Evolutionary conservation across 2,329 filamentous ascomycete genomes (phyloP), one percentile per base, ranked within the genome.

Genomic region (Paraphaeosphaeria minitans): DNA sequence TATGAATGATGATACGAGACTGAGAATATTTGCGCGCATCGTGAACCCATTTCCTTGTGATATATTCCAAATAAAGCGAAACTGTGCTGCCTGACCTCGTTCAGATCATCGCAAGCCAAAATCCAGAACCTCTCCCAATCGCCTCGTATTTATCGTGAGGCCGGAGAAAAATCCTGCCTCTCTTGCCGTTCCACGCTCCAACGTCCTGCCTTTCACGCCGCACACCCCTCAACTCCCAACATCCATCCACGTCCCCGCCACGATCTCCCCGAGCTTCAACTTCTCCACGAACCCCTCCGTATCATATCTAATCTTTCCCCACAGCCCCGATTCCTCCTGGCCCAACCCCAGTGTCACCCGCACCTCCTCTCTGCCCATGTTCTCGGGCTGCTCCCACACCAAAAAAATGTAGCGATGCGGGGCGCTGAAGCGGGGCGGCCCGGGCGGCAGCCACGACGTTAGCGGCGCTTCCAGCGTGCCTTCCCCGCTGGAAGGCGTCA

Each of bases 371-470:
- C 41, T 29, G 19, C 41, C 19, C 29, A 47, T 46, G 29, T 47
- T 47, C 27, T 43, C 52, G 2, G 52, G 52, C 42, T 46, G 41
- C 42, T 54, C 52, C 52, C 52, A 54, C 29, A 54, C 43, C 19
- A 54, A 19, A 54, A 54, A 54, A 41, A 54, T 29, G 24, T 54
- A 54, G 12, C 52, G 52, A 54, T 54, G 52, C 42, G 41, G 41
- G 5, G 52, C 52, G 33, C 52, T 54, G 21, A 45, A 21, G 13
- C 22, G 16, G 2, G 35, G 27, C 42, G 52, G 41, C 39, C 39
- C 27, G 2, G 52, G 52, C 42, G 52, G 22, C 3, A 29, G 1
- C 52, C 52, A 54, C n/a, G 41, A 46, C 43, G 52, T 21, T 13
- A 54, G 41, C n/a, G 43, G 52, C 52, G 27, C 21, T 12, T 46